Evolutionary conservation across 352 stramenopile genomes (phyloP), one percentile per base, ranked within the genome.

Genomic region (Globisporangium camurandrum): DNA sequence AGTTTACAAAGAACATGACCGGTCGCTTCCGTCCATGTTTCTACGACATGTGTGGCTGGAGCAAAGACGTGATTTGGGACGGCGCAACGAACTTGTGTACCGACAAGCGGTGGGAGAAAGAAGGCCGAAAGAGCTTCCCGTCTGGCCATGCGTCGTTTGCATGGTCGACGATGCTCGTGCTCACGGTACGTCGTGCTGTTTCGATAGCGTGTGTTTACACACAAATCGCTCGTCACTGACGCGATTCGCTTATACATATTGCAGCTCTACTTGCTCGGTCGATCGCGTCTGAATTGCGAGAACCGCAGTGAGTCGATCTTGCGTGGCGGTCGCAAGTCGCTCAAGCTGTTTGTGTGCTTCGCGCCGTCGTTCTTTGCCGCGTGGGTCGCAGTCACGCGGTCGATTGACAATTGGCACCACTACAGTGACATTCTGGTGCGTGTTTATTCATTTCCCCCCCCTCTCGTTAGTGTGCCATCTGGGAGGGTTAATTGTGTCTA

Each of bases 321-420:
- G 39, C 68, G 66, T 19, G 77, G 76, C 16, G 65, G 60, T 19
- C 66, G 71, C 46, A 88, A 84, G 53, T 80, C 64, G 31, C 23
- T 87, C 41, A 74, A 82, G 63, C 55, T 90, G 7, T 84, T 89
- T 46, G 4, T 89, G 28, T 85, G 76, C 56, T 86, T 81, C 50
- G 36, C 61, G 12, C 81, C 81, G 20, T 67, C 70, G 23, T 27
- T 88, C 1, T 40, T 90, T 12, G 78, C 81, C 19, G 40, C 79
- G 2, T 93, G 81, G 81, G 72, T 90, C 34, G 64, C 71, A 2
- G 59, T 90, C 26, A 85, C 81, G 16, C 81, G 81, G 42, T 84
- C 76, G 26, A 71, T 88, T 44, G 81, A 90, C 63, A 93, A 93
- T 53, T 90, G 81, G 81, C 81, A 93, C 50, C 74, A 93, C 60